Evolutionary conservation across 148 eudicot species (phyloP), one percentile per base, ranked within the genome.

Genomic region (Pouteria glomerata): DNA sequence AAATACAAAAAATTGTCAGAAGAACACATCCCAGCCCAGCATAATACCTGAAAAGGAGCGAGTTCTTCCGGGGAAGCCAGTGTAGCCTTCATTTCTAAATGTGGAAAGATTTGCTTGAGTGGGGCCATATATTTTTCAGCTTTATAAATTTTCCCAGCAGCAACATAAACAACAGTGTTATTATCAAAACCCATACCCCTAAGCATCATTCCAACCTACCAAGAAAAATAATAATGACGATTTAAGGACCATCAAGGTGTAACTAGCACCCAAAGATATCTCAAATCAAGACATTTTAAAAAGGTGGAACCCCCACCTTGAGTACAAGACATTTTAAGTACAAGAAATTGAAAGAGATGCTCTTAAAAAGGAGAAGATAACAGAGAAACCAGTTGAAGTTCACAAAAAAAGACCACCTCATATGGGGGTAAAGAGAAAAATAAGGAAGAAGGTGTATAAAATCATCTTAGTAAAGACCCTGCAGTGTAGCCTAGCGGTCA

Each of bases 121-220:
- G 99, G 96, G 52, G 94, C 94, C 92, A 95, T 92, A 76, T 84
- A 86, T 81, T 90, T 95, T 34, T 95, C 99, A 50, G 91, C 92
- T 77, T 88, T 84, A 70, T 95, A 95, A 48, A 95, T 95, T 71
- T 83, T 85, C 13, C 99, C 99, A 21, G 99, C 85, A 27, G 99
- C 99, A 57, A 92, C 94, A 80, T 85, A 95, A 16, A 95, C 84
- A 31, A 92, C 74, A 6, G 99, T 95, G 48, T 76, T 84, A 67
- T 92, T 92, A 77, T 92, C 96, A 69, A 95, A 95, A 26, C 99
- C 99, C 99, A 95, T 95, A 63, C 99, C 97, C 82, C 94, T 78
- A 68, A 95, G 96, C 96, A 95, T 88, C 99, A 95, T 91, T 57
- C 99, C 99, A 3, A 90, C 99, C 99, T 95, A 74, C 44, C 82